Percentiles rank a stretch among this genome's conserved stretches.
These are phyloP conservation scores for Purshia tridentata DNA, from an alignment of 306 rosid genomes.

Conservation along the genomic window DNA sequence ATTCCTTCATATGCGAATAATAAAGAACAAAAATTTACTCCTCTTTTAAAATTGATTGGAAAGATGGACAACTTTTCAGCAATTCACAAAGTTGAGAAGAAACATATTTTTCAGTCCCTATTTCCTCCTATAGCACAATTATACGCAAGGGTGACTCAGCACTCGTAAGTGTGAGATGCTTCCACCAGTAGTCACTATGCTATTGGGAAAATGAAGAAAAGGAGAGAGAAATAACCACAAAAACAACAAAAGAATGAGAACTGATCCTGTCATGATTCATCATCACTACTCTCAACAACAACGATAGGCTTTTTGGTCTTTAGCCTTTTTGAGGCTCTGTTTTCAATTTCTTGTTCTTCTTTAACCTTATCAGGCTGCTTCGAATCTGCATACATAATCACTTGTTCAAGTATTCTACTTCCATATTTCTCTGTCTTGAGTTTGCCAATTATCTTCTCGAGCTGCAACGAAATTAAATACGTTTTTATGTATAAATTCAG, in stretches of 20 bases:
- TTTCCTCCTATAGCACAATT: background rate
- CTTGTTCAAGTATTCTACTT: conserved; percentile 57
- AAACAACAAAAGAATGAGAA: background rate
- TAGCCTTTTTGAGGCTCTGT: conserved; percentile 51
- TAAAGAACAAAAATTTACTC: background rate
- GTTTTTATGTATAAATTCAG: conserved; percentile 7
- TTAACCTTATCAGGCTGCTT: conserved; percentile 25
- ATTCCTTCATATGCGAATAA: background rate
- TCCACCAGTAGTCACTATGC: background rate
- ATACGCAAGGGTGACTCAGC: too few species aligned
- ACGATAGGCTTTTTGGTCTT: conserved; percentile 60
- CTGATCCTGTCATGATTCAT: conserved; percentile 42
- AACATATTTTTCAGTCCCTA: background rate
- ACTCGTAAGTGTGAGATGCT: background rate
- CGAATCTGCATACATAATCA: conserved; percentile 41
- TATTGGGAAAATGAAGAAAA: background rate
- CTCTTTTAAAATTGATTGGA: background rate
- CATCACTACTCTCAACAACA: conserved; percentile 74
- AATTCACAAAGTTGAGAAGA: background rate
- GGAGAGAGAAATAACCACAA: background rate
- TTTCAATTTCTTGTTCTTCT: conserved; percentile 42
- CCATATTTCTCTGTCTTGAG: conserved; percentile 78
- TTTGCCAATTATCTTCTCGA: conserved; percentile 77
- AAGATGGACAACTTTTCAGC: background rate
- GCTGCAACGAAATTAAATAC: conserved; percentile 40